Evolutionary conservation across 345 rosid species (phyloP), one percentile per base, ranked within the genome.

Genomic region (Psidium friedrichsthalianum): DNA sequence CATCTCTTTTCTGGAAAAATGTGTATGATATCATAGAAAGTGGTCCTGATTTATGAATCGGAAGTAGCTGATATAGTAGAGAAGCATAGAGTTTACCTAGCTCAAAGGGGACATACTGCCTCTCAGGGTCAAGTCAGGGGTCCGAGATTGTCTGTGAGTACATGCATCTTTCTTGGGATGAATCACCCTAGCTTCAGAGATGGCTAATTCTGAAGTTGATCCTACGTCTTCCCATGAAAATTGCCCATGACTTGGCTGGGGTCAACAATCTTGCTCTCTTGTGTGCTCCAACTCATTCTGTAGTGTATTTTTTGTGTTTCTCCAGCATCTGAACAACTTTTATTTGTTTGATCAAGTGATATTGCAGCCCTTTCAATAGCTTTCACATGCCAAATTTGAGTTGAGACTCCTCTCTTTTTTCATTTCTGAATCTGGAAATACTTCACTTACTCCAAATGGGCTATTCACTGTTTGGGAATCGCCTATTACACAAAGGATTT

Each of bases 61-160:
- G n/a, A 94, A 92, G 96, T 95, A 29, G 99, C 98, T 49, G 94
- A 94, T 86, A 93, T 95, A 85, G 98, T 95, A 81, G 99, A 95
- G 86, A 95, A 88, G 88, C 93, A 95, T 82, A 92, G 97, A 89
- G 98, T 95, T 20, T 93, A 93, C 89, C 92, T 89, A 86, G 90
- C 95, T 13, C 99, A 92, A 40, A 95, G 99, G 74, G 98, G 97
- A 64, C 92, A 89, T 44, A 84, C 87, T 88, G 94, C 94, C 86
- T 98, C 98, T 80, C 99, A 93, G 85, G 83, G 92, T 86, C 86
- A 84, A 86, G 87, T 89, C 74, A 94, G 90, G 86, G 74, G 90
- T 82, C 85, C 89, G 32, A 89, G 90, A 83, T 36, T 84, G 82
- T 57, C 64, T 29, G 87, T 76, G 22, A 85, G 84, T 78, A 82